Conservation (phyloP, 805 yeast species). For the Sungouiella blattae region DNA sequence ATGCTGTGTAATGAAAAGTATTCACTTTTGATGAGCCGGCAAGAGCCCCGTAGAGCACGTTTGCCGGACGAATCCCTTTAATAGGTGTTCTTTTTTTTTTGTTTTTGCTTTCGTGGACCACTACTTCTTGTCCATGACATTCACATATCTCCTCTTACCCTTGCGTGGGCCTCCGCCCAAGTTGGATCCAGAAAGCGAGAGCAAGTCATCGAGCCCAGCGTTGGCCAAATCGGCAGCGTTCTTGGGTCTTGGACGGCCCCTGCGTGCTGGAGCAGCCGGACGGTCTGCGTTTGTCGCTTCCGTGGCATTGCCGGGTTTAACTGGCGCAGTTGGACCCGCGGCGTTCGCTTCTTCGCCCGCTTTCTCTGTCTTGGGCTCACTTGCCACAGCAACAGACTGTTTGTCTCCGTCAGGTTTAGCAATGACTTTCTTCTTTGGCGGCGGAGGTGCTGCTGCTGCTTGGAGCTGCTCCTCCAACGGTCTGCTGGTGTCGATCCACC, state of each 20-base stretch:
- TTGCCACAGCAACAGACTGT: slow-evolving; percentile 1
- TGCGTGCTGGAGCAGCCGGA: slow-evolving; percentile 8
- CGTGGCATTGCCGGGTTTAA: slow-evolving; percentile 7
- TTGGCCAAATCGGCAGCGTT: slow-evolving; percentile 27
- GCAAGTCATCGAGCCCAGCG: slow-evolving; percentile 40
- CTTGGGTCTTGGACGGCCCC: slow-evolving; percentile 8
- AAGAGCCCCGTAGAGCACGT: no score
- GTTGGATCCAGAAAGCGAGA: slow-evolving; percentile 19
- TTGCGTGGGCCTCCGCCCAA: slow-evolving; percentile 9
- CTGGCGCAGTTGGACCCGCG: not conserved
- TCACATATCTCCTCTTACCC: slow-evolving; percentile 17
- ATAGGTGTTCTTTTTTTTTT: not conserved
- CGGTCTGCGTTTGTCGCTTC: no score
- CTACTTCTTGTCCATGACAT: slow-evolving; percentile 13
- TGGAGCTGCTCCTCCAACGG: slow-evolving; percentile 61
- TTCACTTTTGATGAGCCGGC: no score
- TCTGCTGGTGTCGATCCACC: slow-evolving; percentile 80
- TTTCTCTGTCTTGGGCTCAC: not conserved
- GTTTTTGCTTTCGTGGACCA: no score
- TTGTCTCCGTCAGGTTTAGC: slow-evolving; percentile 13
- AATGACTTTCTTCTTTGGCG: slow-evolving; percentile 36
- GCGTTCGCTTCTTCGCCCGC: not conserved
- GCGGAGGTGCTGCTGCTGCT: slow-evolving; percentile 65
- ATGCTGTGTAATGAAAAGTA: no score
- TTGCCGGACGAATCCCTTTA: no score